Percentiles rank a stretch among this genome's conserved stretches.
Conservation (phyloP, 805 yeast species). For the Ogataea methanolica region DNA sequence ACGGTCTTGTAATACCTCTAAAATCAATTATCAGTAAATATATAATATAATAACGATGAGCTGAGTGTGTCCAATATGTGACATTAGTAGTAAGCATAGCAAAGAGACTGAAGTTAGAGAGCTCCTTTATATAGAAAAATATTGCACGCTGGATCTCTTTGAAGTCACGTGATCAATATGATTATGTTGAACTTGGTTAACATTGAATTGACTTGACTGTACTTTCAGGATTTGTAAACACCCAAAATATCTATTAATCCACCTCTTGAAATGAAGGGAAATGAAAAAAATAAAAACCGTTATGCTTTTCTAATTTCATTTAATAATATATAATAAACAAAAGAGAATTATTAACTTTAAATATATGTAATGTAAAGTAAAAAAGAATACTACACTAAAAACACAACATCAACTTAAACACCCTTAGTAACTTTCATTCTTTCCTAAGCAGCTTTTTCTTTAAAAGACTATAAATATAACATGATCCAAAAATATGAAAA, state of each 20-base stretch:
- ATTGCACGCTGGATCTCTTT: too few species aligned
- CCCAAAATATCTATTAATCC: not conserved
- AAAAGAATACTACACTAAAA: conserved; percentile 6
- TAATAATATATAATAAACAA: conserved; percentile 6
- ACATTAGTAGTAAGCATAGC: too few species aligned
- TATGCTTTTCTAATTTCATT: conserved; percentile 8
- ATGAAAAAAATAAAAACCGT: conserved; percentile 2
- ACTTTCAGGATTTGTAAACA: too few species aligned
- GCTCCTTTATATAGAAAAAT: too few species aligned
- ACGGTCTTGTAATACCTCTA: not conserved
- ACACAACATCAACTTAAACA: conserved; percentile 6
- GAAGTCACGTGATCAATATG: too few species aligned
- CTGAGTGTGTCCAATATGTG: too few species aligned
- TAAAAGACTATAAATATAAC: not conserved
- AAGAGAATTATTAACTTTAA: conserved; percentile 8
- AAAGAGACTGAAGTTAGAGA: too few species aligned
- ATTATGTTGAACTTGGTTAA: too few species aligned
- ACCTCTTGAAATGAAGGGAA: not conserved
- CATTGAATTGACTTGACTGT: too few species aligned
- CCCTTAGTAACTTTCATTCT: too few species aligned
- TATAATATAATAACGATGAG: too few species aligned
- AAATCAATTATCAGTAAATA: not conserved
- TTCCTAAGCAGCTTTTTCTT: not conserved
- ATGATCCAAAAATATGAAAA: too few species aligned
- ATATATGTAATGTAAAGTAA: conserved; percentile 6